These are phyloP conservation scores for Discostella stelligeroides DNA, from an alignment of 108 stramenopile genomes.

Conservation along the genomic window DNA sequence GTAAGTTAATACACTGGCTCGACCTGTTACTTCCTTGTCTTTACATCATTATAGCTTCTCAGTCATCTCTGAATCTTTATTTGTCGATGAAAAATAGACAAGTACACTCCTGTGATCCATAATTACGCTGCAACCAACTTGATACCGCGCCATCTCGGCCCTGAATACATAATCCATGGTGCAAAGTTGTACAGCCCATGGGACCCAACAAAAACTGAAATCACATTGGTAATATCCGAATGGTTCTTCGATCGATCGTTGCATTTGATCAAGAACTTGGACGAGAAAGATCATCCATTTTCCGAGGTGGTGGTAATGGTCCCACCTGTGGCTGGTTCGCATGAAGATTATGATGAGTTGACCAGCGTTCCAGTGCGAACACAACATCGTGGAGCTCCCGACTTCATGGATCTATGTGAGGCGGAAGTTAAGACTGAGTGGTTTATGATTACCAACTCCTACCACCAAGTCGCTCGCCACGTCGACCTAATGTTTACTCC, in stretches of 20 bases:
- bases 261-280: conserved; percentile 52
- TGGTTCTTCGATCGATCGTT: conserved; percentile 59
- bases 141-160: conserved; percentile 63
- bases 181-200: conserved; percentile 68
- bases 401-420: conserved; percentile 69
- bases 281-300: conserved; percentile 70
- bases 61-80: no score
- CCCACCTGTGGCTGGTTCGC: conserved; percentile 43
- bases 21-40: no score
- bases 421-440: conserved; percentile 63
- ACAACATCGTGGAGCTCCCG: conserved; percentile 55
- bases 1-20: no score
- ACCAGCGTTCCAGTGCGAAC: conserved; percentile 52
- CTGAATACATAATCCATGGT: conserved; percentile 73
- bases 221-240: conserved; percentile 68
- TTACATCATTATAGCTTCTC: no score
- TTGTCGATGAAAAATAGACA: no score
- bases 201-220: conserved; percentile 57
- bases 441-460: conserved; percentile 79
- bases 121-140: conserved; percentile 78
- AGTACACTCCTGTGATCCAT: conserved; percentile 65
- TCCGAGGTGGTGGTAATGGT: conserved; percentile 65
- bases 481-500: conserved; percentile 70
- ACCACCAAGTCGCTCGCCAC: conserved; percentile 62
- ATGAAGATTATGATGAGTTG: conserved; percentile 56